Evolutionary conservation across 2,329 filamentous ascomycete genomes (phyloP).

Genomic region (Daldinia sp.): DNA sequence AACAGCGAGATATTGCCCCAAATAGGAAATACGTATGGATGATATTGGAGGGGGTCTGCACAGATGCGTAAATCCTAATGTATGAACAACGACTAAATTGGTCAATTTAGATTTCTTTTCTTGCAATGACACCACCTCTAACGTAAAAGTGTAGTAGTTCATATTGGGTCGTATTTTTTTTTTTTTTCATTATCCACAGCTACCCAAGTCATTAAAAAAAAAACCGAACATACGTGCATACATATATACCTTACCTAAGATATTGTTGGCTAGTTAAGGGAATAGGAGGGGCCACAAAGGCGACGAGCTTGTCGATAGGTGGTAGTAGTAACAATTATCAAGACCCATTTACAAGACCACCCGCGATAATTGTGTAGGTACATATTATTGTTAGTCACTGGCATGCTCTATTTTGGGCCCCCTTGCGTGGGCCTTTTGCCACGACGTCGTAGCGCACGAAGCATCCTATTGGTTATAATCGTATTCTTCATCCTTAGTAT

Average conservation of each 20-base stretch:
- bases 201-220: background rate
- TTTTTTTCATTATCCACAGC: background rate
- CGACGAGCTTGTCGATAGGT: background rate
- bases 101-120: background rate
- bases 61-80: constrained; percentile 20
- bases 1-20: constrained; percentile 25
- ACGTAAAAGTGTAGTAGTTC: background rate
- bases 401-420: constrained; percentile 21
- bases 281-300: background rate
- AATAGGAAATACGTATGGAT: constrained; percentile 31
- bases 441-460: constrained; percentile 12
- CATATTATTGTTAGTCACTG: constrained; percentile 5
- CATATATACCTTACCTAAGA: too few species aligned
- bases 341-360: background rate
- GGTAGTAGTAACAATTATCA: background rate
- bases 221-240: background rate
- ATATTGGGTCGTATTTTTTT: background rate
- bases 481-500: constrained; percentile 9
- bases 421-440: constrained; percentile 22
- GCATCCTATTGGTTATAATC: constrained; percentile 10
- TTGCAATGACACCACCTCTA: background rate
- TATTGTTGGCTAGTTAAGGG: background rate
- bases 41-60: constrained; percentile 32
- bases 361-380: too few species aligned
- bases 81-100: constrained; percentile 8